A percentile compares a stretch with the other conserved stretches of the same genome.
Evolutionary conservation across 306 rosid genomes (phyloP).

Genomic region (Dryas octopetala): DNA sequence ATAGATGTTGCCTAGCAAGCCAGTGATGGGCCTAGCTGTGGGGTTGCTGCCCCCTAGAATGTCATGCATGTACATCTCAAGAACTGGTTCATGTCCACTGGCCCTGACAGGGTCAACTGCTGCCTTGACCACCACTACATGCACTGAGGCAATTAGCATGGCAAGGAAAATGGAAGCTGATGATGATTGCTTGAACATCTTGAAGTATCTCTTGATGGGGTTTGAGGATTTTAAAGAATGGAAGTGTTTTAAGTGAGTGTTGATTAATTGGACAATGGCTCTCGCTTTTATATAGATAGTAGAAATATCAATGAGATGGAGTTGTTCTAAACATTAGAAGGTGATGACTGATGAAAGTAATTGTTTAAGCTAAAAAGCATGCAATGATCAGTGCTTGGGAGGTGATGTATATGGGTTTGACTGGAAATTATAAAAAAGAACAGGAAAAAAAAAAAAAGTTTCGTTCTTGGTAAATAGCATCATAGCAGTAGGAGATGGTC

Average conservation of each 20-base stretch:
- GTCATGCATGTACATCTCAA: slow-evolving; percentile 88
- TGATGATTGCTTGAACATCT: slow-evolving; percentile 35
- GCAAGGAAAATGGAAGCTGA: slow-evolving; percentile 25
- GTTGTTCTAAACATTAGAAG: background rate
- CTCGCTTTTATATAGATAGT: slow-evolving; percentile 32
- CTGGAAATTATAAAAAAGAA: background rate
- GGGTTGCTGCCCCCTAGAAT: slow-evolving; percentile 78
- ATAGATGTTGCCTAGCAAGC: slow-evolving; percentile 77
- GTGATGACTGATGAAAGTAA: too few relatives aligned
- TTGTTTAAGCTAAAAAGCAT: background rate
- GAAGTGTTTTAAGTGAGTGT: slow-evolving; percentile 16
- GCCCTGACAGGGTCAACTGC: slow-evolving; percentile 49
- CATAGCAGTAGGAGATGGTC: background rate
- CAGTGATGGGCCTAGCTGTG: slow-evolving; percentile 80
- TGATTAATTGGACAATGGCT: slow-evolving; percentile 16
- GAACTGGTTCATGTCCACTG: slow-evolving; percentile 52
- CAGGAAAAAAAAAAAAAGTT: too few relatives aligned
- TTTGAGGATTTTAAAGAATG: slow-evolving; percentile 8
- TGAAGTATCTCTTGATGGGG: background rate
- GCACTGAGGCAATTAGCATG: slow-evolving; percentile 32
- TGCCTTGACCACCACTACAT: slow-evolving; percentile 26
- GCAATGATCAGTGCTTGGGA: slow-evolving; percentile 5
- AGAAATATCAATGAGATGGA: background rate
- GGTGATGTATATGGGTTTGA: slow-evolving; percentile 20
- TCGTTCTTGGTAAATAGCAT: background rate